Evolutionary conservation across 331 rosid species (phyloP), one percentile per base, ranked within the genome.

Genomic region (Quercus tomentella): DNA sequence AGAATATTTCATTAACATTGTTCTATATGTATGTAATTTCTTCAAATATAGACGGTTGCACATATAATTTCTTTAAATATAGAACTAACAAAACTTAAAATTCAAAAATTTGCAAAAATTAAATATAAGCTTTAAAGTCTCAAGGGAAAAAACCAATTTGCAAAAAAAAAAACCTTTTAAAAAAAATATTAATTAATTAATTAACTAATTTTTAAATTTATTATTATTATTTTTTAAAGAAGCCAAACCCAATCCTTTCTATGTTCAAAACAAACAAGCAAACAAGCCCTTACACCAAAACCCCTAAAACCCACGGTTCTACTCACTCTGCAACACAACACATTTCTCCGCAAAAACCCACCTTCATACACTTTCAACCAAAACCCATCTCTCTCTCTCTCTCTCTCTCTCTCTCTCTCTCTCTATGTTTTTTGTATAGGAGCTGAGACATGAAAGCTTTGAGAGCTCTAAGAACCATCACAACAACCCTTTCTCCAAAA

Each of bases 371-470:
- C 11, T 30, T 30, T 11, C 45, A 31, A 23, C 33, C 28, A 45
- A 49, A 8, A 17, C 58, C 54, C 15, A 49, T 49, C 54, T 49
- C 54, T 45, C 16, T 45, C 54, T 4, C n/a, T 72, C n/a, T n/a
- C n/a, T n/a, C n/a, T n/a, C n/a, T n/a, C 54, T 49, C 54, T 45
- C 16, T 45, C 54, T 4, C 4, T 20, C 16, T 31, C 71, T 17
- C 70, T 7, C 28, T 57, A 9, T 41, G 11, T 9, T 60, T 58
- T 1, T 30, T 76, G 58, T 57, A 57, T 79, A 75, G 77, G 65
- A 22, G 9, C 76, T 18, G 66, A 84, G 67, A 80, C n/a, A 89
- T 96, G 99, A 93, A 89, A 81, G 87, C 98, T 33, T 35, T 93
- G 14, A 79, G 87, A 81, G 75, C 84, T 22, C 82, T 86, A 4